A percentile compares a stretch with the other conserved stretches of the same genome.
Evolutionary conservation across 2,329 filamentous ascomycete genomes (phyloP).

Genomic region (Ophiostoma sp.): DNA sequence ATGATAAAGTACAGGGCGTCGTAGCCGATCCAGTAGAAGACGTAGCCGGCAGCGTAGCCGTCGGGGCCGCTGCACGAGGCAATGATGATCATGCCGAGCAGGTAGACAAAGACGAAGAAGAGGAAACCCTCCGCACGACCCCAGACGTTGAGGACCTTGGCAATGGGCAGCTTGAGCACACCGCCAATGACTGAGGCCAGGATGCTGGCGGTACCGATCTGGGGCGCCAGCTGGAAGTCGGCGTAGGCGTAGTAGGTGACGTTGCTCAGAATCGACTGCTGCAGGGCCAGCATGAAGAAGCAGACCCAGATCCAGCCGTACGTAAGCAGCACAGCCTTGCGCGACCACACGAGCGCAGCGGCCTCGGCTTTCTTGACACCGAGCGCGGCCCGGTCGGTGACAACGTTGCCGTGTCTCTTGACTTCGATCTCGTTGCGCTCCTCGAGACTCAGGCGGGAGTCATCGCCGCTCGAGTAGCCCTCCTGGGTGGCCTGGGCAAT

Average conservation of each 20-base stretch:
- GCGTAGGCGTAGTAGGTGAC: conserved; percentile 53
- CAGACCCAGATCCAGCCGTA: conserved; percentile 43
- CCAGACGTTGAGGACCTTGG: conserved; percentile 68
- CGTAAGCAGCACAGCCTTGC: conserved; percentile 39
- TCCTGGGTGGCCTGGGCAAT: neutral
- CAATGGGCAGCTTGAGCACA: conserved; percentile 64
- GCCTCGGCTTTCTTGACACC: conserved; percentile 53
- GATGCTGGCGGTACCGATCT: conserved; percentile 55
- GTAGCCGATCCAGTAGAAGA: conserved; percentile 65
- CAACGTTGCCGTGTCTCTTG: conserved; percentile 14
- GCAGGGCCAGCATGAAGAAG: conserved; percentile 43
- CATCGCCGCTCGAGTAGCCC: neutral
- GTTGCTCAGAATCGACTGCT: conserved; percentile 42
- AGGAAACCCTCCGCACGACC: conserved; percentile 64
- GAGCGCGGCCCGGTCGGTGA: conserved; percentile 39
- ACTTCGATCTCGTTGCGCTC: conserved; percentile 29
- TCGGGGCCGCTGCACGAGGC: conserved; percentile 61
- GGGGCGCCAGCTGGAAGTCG: conserved; percentile 53
- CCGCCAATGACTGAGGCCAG: conserved; percentile 57
- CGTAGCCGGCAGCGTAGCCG: conserved; percentile 63
- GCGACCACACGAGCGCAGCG: conserved; percentile 48
- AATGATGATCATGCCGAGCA: conserved; percentile 62
- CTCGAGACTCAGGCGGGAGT: conserved; percentile 28
- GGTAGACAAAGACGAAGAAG: conserved; percentile 52
- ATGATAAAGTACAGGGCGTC: conserved; percentile 46